Percentiles rank a stretch among this genome's conserved stretches.
phyloP scores from a whole-genome alignment of 2,329 filamentous ascomycete genomes.

The Fusarium sp. region DNA sequence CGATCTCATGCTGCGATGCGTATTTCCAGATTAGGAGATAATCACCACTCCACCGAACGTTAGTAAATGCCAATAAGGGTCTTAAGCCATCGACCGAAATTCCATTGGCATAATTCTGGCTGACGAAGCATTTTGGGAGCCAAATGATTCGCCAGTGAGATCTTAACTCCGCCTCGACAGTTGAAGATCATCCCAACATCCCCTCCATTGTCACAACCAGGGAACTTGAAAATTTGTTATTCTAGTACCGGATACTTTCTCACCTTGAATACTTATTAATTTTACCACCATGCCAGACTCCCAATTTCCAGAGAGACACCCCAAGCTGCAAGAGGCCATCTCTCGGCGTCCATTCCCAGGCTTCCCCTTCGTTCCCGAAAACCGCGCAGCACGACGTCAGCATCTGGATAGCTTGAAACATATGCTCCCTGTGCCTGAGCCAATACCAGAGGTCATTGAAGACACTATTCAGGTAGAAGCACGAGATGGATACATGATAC shows the following conservation, averaged over 20 bases:
- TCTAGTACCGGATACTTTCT: neutral
- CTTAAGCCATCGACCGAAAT: neutral
- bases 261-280: fast-evolving
- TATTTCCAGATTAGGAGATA: neutral
- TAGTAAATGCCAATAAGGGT: neutral
- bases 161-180: neutral
- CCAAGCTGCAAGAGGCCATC: neutral
- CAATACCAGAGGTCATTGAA: neutral
- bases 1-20: neutral
- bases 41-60: neutral
- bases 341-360: neutral
- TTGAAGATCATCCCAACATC: neutral
- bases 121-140: neutral
- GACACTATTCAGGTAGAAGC: neutral
- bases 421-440: neutral
- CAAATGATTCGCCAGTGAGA: neutral
- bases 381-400: neutral
- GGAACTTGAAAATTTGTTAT: neutral
- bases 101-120: neutral
- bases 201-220: neutral
- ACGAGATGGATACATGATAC: neutral
- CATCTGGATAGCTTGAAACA: neutral
- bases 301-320: neutral
- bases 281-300: neutral
- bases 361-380: constrained; percentile 1